These are phyloP conservation scores for Coemansia sp. DNA, from an alignment of 192 early-diverging fungal genomes.

Conservation along the genomic window DNA sequence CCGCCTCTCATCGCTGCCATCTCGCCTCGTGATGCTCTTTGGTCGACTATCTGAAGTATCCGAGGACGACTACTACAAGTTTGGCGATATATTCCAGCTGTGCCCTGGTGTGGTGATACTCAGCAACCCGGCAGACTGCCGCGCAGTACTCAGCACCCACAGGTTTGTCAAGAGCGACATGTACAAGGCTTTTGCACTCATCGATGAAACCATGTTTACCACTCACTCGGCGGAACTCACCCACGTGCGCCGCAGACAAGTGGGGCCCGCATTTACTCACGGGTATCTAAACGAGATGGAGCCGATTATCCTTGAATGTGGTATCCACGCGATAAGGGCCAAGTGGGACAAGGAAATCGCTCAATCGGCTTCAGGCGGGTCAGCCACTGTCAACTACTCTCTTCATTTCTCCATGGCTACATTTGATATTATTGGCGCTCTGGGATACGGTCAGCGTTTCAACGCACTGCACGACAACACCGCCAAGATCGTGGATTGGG, in stretches of 20 bases:
- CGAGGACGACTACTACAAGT: slow-evolving; percentile 25
- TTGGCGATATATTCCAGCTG: slow-evolving; percentile 39
- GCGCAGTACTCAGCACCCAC: slow-evolving; percentile 25
- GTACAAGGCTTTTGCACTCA: slow-evolving; percentile 28
- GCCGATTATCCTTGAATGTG: slow-evolving; percentile 36
- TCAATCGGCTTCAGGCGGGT: neutral
- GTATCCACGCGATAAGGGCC: slow-evolving; percentile 22
- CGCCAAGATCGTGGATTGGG: slow-evolving; percentile 25
- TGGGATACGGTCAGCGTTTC: slow-evolving; percentile 45
- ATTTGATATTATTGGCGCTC: slow-evolving; percentile 35
- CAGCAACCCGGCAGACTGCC: slow-evolving; percentile 30
- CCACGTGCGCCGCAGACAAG: slow-evolving; percentile 23
- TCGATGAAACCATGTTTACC: slow-evolving; percentile 31
- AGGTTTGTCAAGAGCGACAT: slow-evolving; percentile 31
- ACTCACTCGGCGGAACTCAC: slow-evolving; percentile 27
- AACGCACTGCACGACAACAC: slow-evolving; percentile 26
- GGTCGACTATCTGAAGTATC: slow-evolving; percentile 17
- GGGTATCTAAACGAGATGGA: slow-evolving; percentile 34
- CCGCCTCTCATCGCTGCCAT: slow-evolving; percentile 12
- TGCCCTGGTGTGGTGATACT: slow-evolving; percentile 31
- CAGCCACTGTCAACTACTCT: slow-evolving; percentile 24
- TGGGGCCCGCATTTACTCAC: slow-evolving; percentile 37
- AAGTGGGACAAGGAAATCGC: slow-evolving; percentile 33
- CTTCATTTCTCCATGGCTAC: slow-evolving; percentile 29
- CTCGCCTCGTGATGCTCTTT: neutral